Evolutionary conservation across 768 basidiomycete genomes (phyloP).

Genomic region (Boletus pseudo-olivaceus): DNA sequence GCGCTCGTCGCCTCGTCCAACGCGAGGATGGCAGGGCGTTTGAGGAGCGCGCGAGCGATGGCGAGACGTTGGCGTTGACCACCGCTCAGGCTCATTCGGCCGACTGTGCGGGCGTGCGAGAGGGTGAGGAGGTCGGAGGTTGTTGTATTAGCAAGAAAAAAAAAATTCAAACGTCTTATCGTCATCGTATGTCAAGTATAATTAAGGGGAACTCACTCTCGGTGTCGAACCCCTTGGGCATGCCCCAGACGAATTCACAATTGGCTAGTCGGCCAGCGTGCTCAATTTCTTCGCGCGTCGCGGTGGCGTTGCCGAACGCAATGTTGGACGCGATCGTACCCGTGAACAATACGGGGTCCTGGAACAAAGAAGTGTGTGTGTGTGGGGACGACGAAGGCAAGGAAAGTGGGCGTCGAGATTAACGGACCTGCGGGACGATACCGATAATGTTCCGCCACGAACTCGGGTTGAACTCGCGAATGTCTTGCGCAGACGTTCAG

Average conservation of each 20-base stretch:
- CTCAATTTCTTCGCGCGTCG: constrained; percentile 81
- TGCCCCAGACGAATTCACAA: constrained; percentile 93
- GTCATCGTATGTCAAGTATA: no score
- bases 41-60: constrained; percentile 83
- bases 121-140: no score
- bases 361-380: background rate
- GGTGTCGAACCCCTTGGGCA: constrained; percentile 94
- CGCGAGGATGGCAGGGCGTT: constrained; percentile 83
- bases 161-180: background rate
- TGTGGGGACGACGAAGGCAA: no score
- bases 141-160: background rate
- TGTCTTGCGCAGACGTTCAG: constrained; percentile 44
- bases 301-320: constrained; percentile 75
- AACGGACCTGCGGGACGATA: constrained; percentile 78
- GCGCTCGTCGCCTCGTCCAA: constrained; percentile 90
- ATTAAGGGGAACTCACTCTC: constrained; percentile 53
- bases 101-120: constrained; percentile 12
- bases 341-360: constrained; percentile 83
- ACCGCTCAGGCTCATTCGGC: constrained; percentile 39
- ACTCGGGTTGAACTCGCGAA: constrained; percentile 76
- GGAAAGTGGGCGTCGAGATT: background rate
- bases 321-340: constrained; percentile 96
- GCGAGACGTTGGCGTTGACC: constrained; percentile 81
- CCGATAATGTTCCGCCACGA: constrained; percentile 90
- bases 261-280: constrained; percentile 87